Evolutionary conservation across 441 rosid genomes (phyloP), one percentile per base, ranked within the genome.

Genomic region (Rhodomyrtus psidioides): DNA sequence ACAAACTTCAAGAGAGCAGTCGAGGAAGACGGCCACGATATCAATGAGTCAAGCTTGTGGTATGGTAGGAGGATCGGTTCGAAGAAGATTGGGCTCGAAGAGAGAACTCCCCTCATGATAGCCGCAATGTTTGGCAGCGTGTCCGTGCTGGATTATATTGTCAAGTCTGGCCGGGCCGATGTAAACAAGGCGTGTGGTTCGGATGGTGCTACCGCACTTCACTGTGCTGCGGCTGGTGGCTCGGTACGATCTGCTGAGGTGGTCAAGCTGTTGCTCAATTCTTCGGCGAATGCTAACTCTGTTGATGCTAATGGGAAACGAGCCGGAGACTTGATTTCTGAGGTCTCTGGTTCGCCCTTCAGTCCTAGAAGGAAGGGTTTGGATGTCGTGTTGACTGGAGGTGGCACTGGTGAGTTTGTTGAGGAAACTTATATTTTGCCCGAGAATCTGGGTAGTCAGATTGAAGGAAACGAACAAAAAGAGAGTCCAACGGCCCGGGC

Each of bases 101-200:
- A 92, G 89, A 93, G 97, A 81, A 93, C 95, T 3, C 95, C 95
- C 74, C 92, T 94, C 53, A 92, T 92, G 92, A 89, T 92, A 74
- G 94, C 94, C 82, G 90, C 94, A 21, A 89, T 93, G 94, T 94
- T 90, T 55, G 95, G 97, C 59, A 92, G 94, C 92, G 89, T 89
- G 85, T 91, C 88, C 75, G 90, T 94, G 23, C 88, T 92, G 86
- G 86, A 85, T 82, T 94, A 91, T 83, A 90, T 93, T 12, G 82
- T 93, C 56, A 86, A 65, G 53, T 90, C 90, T 12, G 94, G 94
- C 53, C 83, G 86, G 86, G 93, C 90, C 2, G 93, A 94, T 83
- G 95, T 93, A 42, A 93, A 92, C 86, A 89, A 91, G 83, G 90
- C 93, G 51, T 90, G 91, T 74, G 95, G 94, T 84, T 89, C 92